Base-by-base conservation (phyloP, 139 green algal species). In the Auxenochlorella pyrenoidosa region DNA sequence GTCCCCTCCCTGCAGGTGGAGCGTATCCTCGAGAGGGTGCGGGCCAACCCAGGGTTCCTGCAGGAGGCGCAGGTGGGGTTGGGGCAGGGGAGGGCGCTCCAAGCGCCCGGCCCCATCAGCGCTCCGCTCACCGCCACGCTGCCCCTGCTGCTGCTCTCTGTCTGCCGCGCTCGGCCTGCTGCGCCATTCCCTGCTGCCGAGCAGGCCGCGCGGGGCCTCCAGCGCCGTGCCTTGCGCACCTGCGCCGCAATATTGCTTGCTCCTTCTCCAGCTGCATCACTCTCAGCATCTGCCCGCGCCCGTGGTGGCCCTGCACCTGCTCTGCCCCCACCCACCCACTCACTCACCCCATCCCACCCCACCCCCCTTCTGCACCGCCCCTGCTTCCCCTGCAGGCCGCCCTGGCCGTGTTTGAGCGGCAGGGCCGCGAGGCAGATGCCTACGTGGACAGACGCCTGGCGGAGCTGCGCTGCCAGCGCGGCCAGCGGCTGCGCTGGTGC, bases 1-100 rank as follows among this genome's bases (percentile, higher is more conserved):
- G 1, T 58, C 16, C 73, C 40, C 34, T 28, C 44, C 22, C 13
- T 19, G 2, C 79, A 85, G 80, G 80, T 89, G 73, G 88, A 88
- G 59, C 87, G 82, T 75, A 89, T 93, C 15, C 66, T 92, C 36
- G 44, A 84, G 51, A 70, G 83, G 1, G 88, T 90, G 5, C 68
- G 82, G 24, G 40, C 21, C 22, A 89, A 81, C 10, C 76, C 88
- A 16, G 85, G 60, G 15, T 93, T 95, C 38, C 59, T 86, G 18
- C 26, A 60, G 38, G 83, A 89, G 73, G 91, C 88, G 32, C 41
- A 80, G 43, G 75, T 63, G 43, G 70, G 70, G 26, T 24, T 5
- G 0, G n/a, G 12, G 47, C 6, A 12, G 47, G 47, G n/a, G n/a
- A n/a, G n/a, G n/a, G n/a, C n/a, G n/a, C n/a, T n/a, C n/a, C n/a